A percentile compares a stretch with the other conserved stretches of the same genome.
These are phyloP conservation scores for Amanita phalloides DNA, from an alignment of 768 basidiomycete species.

Conservation along the genomic window DNA sequence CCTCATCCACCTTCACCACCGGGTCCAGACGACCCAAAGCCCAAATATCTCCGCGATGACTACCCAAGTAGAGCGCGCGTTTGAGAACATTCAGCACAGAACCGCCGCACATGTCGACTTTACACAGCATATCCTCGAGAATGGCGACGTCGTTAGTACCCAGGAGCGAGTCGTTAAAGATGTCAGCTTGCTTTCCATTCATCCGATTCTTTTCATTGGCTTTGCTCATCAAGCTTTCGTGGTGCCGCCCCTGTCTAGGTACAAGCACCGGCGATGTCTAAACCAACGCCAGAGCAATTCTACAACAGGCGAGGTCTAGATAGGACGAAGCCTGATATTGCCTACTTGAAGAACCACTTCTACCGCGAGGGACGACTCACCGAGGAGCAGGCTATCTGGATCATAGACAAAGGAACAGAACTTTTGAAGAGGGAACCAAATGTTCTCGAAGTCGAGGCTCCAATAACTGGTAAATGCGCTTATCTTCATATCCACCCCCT, in stretches of 20 bases:
- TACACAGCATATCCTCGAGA: conserved; percentile 87
- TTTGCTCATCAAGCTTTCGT: conserved; percentile 4
- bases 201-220: not conserved
- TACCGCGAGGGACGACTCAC: conserved; percentile 91
- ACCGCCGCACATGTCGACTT: conserved; percentile 62
- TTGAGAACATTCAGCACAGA: conserved; percentile 51
- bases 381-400: conserved; percentile 93
- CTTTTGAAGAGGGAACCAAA: conserved; percentile 80
- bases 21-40: not conserved
- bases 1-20: conserved; percentile 8
- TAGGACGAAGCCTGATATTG: conserved; percentile 85
- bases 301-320: conserved; percentile 65
- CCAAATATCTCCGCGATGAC: conserved; percentile 20
- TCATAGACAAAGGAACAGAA: conserved; percentile 81
- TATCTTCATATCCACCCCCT: not conserved
- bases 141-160: conserved; percentile 85
- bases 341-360: conserved; percentile 98
- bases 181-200: conserved; percentile 28
- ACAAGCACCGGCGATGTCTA: conserved; percentile 92
- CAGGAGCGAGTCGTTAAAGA: conserved; percentile 96
- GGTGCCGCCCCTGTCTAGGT: conserved; percentile 39
- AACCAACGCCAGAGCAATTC: conserved; percentile 92
- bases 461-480: conserved; percentile 74
- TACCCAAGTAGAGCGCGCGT: conserved; percentile 54
- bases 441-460: conserved; percentile 89